Percentiles rank a stretch among this genome's conserved stretches.
phyloP scores from a whole-genome alignment of 805 yeast species.

The Cyberlindnera lachancei region DNA sequence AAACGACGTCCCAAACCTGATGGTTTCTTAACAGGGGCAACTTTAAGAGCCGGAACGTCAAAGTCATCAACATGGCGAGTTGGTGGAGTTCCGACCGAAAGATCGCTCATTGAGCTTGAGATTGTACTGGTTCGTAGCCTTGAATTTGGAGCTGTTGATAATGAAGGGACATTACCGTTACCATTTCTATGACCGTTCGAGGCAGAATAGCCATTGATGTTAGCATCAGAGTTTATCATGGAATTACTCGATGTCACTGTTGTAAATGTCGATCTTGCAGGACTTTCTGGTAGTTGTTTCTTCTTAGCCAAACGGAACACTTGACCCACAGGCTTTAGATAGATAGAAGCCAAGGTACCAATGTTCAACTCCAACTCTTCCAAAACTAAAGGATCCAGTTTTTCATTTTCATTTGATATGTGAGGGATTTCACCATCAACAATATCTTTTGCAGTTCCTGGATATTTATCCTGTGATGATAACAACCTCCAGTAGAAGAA shows the following conservation, averaged over 20 bases:
- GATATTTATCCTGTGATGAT: slow-evolving; percentile 37
- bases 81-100: background rate
- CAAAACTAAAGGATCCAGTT: slow-evolving; percentile 57
- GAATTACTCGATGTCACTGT: background rate
- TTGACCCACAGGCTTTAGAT: slow-evolving; percentile 74
- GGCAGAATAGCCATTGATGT: too few species aligned
- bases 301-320: slow-evolving; percentile 63
- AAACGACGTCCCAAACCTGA: slow-evolving; percentile 24
- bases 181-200: too few species aligned
- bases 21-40: slow-evolving; percentile 27
- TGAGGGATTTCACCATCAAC: slow-evolving; percentile 55
- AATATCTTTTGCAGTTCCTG: slow-evolving; percentile 40
- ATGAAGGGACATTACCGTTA: too few species aligned
- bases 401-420: slow-evolving; percentile 60
- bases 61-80: slow-evolving; percentile 28
- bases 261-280: slow-evolving; percentile 29
- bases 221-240: slow-evolving; percentile 4
- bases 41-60: slow-evolving; percentile 32
- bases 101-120: slow-evolving; percentile 2
- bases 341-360: slow-evolving; percentile 78
- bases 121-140: slow-evolving; percentile 7
- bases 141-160: background rate
- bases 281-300: slow-evolving; percentile 41
- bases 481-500: slow-evolving; percentile 79
- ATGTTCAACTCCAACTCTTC: slow-evolving; percentile 80